Evolutionary conservation across 1,284 basidiomycete species (phyloP), one percentile per base, ranked within the genome.

Genomic region (Marasmius tenuissimus): DNA sequence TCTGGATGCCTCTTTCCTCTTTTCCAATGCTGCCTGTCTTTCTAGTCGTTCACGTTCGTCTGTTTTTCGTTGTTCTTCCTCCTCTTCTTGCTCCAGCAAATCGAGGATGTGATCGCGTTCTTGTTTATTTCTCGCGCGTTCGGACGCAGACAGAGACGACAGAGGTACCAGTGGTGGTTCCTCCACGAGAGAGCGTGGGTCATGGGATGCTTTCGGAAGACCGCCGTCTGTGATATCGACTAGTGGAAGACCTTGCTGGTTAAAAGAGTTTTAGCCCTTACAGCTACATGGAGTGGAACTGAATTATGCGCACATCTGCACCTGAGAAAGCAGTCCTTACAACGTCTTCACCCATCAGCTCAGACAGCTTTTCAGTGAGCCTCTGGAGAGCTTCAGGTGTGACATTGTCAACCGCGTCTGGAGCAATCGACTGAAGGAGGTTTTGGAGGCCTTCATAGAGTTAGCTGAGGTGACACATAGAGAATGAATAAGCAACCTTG

Each of bases 201-300:
- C 61, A 10, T 67, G 68, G 6, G 42, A 16, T 22, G 59, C 63
- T 18, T 65, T 58, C 2, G 57, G 54, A 35, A 69, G 65, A 4
- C 81, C 67, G 53, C 84, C 84, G 68, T 93, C 91, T n/a, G 81
- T 81, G 61, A 93, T 88, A 39, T 92, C 91, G 65, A 92, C 77
- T 63, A 93, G 87, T 11, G 91, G 90, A 38, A 91, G 80, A 1
- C 89, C 90, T 58, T 92, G 89, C 69, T 91, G 89, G 68, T 89
- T 90, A n/a, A 39, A 89, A 68, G 57, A 87, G 75, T 89, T 92
- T 59, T 12, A 60, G 65, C 51, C n/a, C n/a, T n/a, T n/a, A n/a
- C 53, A 61, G 18, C 11, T 16, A 14, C 33, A 45, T 48, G 49
- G 35, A 58, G n/a, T 11, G 39, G n/a, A n/a, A 51, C 20, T 14